Evolutionary conservation across 192 early-diverging fungal genomes (phyloP), one percentile per base, ranked within the genome.

Genomic region (Coemansia sp.): DNA sequence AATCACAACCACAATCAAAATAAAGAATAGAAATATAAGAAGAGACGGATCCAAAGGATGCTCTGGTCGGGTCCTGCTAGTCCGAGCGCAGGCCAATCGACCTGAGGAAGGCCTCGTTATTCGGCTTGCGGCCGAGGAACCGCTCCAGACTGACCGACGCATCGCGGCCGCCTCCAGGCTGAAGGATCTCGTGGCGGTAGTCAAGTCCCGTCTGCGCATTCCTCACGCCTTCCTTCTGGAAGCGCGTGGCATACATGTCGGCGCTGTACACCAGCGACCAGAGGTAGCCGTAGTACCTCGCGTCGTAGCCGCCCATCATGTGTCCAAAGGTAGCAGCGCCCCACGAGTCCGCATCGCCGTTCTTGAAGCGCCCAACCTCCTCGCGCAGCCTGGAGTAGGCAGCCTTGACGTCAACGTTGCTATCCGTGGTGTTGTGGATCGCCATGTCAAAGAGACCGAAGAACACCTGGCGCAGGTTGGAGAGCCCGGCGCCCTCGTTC

Each of bases 101-200:
- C 70, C 85, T 79, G 72, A 93, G 87, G 79, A 93, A 95, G 8
- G 93, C 92, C 43, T 90, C 88, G 39, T 87, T 82, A 42, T 86
- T 90, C 20, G 93, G 93, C 70, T 94, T 90, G 37, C 94, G 87
- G 25, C 92, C 92, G 59, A 95, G 77, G 84, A 95, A 95, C 46
- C 75, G 75, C 54, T 79, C 83, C 60, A 94, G 70, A 19, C 90
- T 72, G 58, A 89, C 90, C 68, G 88, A 88, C 5, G 87, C 89
- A 77, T 95, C 93, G 7, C 75, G 77, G 65, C 86, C 86, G 56
- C 90, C 65, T 22, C 71, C 71, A 41, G 71, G 71, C 16, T 41
- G 61, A 32, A 73, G 71, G 41, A 73, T 73, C 46, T 63, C 60
- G 44, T 46, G 51, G 61, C 71, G 71, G 39, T 73, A 73, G 53